phyloP scores from a whole-genome alignment of 2,329 filamentous ascomycete genomes.

The Zelopaecilomyces penicillatus region DNA sequence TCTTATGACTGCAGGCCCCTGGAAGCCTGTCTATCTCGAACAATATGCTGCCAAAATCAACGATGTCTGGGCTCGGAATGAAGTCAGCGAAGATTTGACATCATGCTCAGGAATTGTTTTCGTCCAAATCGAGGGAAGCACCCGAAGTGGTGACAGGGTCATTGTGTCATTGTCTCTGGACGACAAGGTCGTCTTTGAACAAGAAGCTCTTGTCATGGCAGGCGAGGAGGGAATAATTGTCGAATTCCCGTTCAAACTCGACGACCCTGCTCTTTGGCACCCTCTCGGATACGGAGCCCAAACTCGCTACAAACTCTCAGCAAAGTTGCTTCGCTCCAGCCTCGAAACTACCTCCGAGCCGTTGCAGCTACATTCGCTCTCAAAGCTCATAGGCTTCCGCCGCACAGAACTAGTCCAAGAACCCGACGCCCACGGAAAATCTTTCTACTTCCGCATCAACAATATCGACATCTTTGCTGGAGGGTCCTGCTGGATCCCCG shows the following conservation, averaged over 20 bases:
- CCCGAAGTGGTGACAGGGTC: conserved; percentile 17
- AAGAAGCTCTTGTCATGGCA: neutral
- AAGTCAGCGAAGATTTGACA: conserved; percentile 28
- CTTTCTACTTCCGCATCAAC: conserved; percentile 69
- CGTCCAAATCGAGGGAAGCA: conserved; percentile 27
- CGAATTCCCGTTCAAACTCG: conserved; percentile 23
- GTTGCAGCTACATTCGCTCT: neutral
- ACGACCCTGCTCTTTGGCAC: conserved; percentile 24
- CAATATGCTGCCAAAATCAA: conserved; percentile 49
- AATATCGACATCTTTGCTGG: conserved; percentile 64
- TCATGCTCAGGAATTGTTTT: conserved; percentile 27
- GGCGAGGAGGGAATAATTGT: neutral
- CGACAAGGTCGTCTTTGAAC: conserved; percentile 10
- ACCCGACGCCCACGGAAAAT: conserved; percentile 53
- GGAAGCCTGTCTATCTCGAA: conserved; percentile 60
- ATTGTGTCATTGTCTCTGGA: conserved; percentile 18
- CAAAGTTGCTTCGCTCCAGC: conserved; percentile 1
- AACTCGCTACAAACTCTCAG: conserved; percentile 3
- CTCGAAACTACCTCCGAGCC: neutral
- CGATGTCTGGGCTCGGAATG: conserved; percentile 43
- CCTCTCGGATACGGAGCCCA: conserved; percentile 11
- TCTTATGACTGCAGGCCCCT: conserved; percentile 54
- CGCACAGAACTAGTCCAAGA: conserved; percentile 48
- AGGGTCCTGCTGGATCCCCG: conserved; percentile 72
- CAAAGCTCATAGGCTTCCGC: conserved; percentile 56